A percentile compares a stretch with the other conserved stretches of the same genome.
Conservation (phyloP, 176 grass and related monocot species). For the Thalia dealbata region DNA sequence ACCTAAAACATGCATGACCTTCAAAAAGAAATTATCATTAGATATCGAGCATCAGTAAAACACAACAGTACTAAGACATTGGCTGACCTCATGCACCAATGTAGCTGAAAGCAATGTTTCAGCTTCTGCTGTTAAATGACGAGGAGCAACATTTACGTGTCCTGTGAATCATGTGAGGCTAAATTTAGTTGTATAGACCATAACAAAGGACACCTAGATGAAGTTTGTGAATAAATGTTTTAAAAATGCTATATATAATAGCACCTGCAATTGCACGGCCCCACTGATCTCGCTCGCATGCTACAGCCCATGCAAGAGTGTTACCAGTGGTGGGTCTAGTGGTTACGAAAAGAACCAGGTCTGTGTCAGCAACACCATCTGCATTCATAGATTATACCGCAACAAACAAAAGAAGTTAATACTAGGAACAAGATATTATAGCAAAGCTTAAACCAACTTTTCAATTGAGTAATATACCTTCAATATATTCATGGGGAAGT, state of each 20-base stretch:
- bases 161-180: slow-evolving; percentile 28
- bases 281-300: slow-evolving; percentile 98
- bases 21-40: background rate
- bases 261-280: slow-evolving; percentile 95
- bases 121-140: slow-evolving; percentile 96
- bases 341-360: slow-evolving; percentile 98
- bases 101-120: slow-evolving; percentile 96
- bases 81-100: slow-evolving; percentile 60
- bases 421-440: background rate
- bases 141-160: slow-evolving; percentile 95
- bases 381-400: slow-evolving; percentile 1
- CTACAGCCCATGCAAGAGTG: slow-evolving; percentile 98
- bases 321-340: slow-evolving; percentile 97
- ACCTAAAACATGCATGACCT: slow-evolving; percentile 98
- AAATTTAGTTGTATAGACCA: background rate
- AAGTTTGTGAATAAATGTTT: background rate
- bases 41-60: background rate
- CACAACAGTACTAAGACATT: no score
- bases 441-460: background rate
- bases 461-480: slow-evolving; percentile 41
- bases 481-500: slow-evolving; percentile 82
- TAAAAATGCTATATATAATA: background rate
- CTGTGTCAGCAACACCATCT: slow-evolving; percentile 88
- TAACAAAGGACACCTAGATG: background rate
- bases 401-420: background rate